phyloP scores from a whole-genome alignment of 192 early-diverging fungal genomes.

The Diversispora epigaea region DNA sequence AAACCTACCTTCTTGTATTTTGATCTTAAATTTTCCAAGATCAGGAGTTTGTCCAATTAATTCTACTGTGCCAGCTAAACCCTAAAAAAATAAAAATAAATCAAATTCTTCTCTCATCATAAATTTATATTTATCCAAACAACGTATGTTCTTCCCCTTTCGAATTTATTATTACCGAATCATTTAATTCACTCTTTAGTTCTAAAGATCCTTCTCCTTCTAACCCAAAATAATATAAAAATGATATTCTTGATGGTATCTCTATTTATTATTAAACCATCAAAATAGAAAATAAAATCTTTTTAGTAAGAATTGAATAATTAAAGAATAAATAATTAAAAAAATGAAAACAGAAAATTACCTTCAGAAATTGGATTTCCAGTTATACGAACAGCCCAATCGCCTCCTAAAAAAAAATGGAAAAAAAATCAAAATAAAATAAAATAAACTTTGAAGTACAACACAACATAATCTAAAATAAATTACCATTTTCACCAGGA shows the following conservation, averaged over 20 bases:
- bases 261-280: slow-evolving; percentile 15
- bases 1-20: slow-evolving; percentile 55
- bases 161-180: neutral
- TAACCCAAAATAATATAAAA: slow-evolving; percentile 78
- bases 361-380: slow-evolving; percentile 61
- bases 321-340: too few species aligned
- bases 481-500: slow-evolving; percentile 57
- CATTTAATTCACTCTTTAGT: slow-evolving; percentile 34
- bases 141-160: too few species aligned
- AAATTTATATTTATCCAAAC: too few species aligned
- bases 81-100: slow-evolving; percentile 13
- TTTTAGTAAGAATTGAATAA: too few species aligned
- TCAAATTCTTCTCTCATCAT: too few species aligned
- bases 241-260: slow-evolving; percentile 48
- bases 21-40: slow-evolving; percentile 71
- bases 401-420: slow-evolving; percentile 54
- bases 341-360: slow-evolving; percentile 11
- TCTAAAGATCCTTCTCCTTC: slow-evolving; percentile 69
- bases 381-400: slow-evolving; percentile 75
- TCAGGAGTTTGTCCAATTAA: slow-evolving; percentile 62
- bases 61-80: slow-evolving; percentile 37
- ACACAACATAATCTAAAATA: slow-evolving; percentile 29
- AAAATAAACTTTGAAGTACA: slow-evolving; percentile 38
- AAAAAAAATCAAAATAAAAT: slow-evolving; percentile 32
- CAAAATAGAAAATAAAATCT: too few species aligned